A percentile compares a stretch with the other conserved stretches of the same genome.
These are phyloP conservation scores for Dimocarpus longan DNA, from an alignment of 345 rosid genomes.

Conservation along the genomic window DNA sequence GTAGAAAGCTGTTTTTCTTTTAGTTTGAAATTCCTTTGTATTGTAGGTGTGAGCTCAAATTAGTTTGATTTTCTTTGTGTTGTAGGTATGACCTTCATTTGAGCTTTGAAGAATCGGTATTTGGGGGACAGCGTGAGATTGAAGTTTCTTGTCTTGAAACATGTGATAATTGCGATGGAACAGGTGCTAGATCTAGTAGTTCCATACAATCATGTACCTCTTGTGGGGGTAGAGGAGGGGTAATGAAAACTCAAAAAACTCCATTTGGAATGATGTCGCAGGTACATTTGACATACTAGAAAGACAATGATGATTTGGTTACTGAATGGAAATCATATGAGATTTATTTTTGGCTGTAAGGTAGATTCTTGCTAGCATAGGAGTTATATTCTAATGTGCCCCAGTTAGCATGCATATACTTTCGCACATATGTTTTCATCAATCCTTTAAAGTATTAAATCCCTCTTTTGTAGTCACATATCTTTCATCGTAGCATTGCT, in stretches of 20 bases:
- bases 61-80: constrained; percentile 10
- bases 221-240: constrained; percentile 87
- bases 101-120: constrained; percentile 88
- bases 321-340: background rate
- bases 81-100: constrained; percentile 68
- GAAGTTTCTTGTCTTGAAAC: constrained; percentile 65
- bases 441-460: background rate
- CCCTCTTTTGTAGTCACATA: background rate
- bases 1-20: background rate
- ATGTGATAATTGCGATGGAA: constrained; percentile 75
- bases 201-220: constrained; percentile 56
- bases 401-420: background rate
- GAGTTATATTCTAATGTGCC: background rate
- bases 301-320: constrained; percentile 18
- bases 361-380: background rate
- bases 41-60: constrained; percentile 55
- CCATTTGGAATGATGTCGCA: constrained; percentile 91
- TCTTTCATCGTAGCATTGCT: background rate
- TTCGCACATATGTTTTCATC: background rate
- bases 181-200: constrained; percentile 78
- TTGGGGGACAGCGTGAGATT: constrained; percentile 71
- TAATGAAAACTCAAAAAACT: constrained; percentile 70
- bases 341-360: background rate
- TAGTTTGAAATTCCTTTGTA: constrained; percentile 8
- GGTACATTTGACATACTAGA: constrained; percentile 42